Base-by-base conservation (phyloP, 2,329 filamentous ascomycete species). In the Phyllosticta paracitricarpa region DNA sequence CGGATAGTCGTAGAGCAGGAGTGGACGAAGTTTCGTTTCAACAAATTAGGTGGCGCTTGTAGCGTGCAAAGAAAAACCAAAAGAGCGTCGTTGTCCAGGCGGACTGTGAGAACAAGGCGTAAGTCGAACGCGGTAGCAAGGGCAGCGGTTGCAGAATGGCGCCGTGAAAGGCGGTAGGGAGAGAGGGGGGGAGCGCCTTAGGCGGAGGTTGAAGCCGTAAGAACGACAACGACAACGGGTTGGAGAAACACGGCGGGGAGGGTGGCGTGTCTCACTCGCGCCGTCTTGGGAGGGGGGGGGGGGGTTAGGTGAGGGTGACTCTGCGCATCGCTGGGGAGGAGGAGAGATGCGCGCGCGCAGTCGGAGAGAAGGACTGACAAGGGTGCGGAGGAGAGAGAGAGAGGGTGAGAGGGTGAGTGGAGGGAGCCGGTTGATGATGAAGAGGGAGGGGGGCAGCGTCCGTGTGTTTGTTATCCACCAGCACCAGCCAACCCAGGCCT, bases 191-290 rank as follows among this genome's bases (percentile, higher is more conserved):
- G 40, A n/a, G 40, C 40, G 40, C 40, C 40, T 48, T 48, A 17
- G 17, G 40, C 40, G 40, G 40, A 48, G 40, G 40, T 48, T 48
- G 40, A 48, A 5, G 14, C 26, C 57, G 57, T 48, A 30, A 53
- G 48, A 51, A 52, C 57, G 35, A 58, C 58, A 33, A 26, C 54
- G 19, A 56, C 24, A 52, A 56, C 58, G 19, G 19, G 19, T 22
- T 22, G 19, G 56, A 59, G 51, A 55, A 35, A 35, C 35, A 17
- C 17, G 58, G 40, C 35, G 54, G 24, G n/a, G 33, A 52, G 28
- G 58, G 53, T 53, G 54, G 54, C 48, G 58, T 61, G 58, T 61
- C 58, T 61, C 58, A 51, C 58, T 61, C 35, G 53, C 58, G 58
- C 58, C 56, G 12, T n/a, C 14, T 5, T 1, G 12, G 54, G 58